Percentiles rank a stretch among this genome's conserved stretches.
phyloP scores from a whole-genome alignment of 176 grass and related monocot genomes.

The Melocanna baccifera region DNA sequence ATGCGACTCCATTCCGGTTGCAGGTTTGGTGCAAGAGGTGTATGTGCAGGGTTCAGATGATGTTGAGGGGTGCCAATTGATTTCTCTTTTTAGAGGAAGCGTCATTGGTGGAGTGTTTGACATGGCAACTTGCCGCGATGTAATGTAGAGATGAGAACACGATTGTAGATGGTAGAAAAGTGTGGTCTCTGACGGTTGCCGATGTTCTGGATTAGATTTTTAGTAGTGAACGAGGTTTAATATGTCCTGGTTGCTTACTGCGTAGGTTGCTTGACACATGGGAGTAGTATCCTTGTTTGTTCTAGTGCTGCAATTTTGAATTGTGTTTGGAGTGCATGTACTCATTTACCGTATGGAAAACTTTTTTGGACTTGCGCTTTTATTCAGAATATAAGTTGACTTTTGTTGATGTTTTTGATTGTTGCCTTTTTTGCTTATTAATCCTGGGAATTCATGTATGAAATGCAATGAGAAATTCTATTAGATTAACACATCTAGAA shows the following conservation, averaged over 20 bases:
- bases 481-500: neutral
- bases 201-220: neutral
- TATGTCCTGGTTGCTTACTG: conserved; percentile 22
- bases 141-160: neutral
- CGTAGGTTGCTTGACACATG: conserved; percentile 27
- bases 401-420: neutral
- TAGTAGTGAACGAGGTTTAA: conserved; percentile 4
- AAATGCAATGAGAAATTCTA: neutral
- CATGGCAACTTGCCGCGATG: neutral
- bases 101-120: neutral
- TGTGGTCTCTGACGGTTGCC: neutral
- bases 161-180: neutral
- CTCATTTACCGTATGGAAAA: neutral
- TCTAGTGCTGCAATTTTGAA: conserved; percentile 8
- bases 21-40: neutral
- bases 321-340: neutral
- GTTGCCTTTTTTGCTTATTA: neutral
- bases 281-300: conserved; percentile 21
- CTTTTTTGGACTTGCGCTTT: neutral
- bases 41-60: neutral
- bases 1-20: neutral
- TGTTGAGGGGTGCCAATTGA: neutral
- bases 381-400: neutral
- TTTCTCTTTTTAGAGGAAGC: neutral
- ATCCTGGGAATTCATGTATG: neutral